Conservation (phyloP, 805 yeast genomes). For the Kuraishia capsulata region DNA sequence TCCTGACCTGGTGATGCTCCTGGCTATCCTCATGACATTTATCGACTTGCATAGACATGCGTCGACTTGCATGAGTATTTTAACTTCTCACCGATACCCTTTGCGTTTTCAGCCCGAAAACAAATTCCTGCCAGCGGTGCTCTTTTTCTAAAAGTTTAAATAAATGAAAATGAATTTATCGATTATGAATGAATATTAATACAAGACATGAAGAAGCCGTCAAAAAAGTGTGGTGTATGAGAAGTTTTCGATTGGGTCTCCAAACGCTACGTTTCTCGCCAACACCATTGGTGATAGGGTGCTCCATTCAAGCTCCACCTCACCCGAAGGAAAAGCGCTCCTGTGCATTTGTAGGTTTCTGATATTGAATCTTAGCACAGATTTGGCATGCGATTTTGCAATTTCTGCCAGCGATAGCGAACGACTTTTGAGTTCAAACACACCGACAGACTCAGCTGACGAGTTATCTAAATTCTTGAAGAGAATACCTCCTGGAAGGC, state of each 20-base stretch:
- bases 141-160: too few species aligned
- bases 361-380: constrained; percentile 19
- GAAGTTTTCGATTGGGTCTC: constrained; percentile 17
- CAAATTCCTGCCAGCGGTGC: too few species aligned
- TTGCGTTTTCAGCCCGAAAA: too few species aligned
- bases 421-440: constrained; percentile 15
- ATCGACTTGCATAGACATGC: too few species aligned
- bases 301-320: constrained; percentile 14
- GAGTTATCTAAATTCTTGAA: neutral
- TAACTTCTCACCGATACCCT: too few species aligned
- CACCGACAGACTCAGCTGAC: constrained; percentile 1
- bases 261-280: constrained; percentile 13
- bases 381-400: constrained; percentile 16
- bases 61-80: too few species aligned
- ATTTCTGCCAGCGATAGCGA: constrained; percentile 18
- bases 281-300: constrained; percentile 12
- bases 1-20: constrained; percentile 12
- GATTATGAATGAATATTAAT: too few species aligned
- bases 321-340: constrained; percentile 6
- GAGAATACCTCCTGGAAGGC: constrained; percentile 45
- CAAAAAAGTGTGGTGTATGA: constrained; percentile 22
- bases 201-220: too few species aligned
- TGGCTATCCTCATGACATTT: too few species aligned
- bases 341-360: constrained; percentile 8
- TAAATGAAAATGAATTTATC: too few species aligned